Conservation (phyloP, 805 yeast genomes). For the Schizosaccharomyces osmophilus region DNA sequence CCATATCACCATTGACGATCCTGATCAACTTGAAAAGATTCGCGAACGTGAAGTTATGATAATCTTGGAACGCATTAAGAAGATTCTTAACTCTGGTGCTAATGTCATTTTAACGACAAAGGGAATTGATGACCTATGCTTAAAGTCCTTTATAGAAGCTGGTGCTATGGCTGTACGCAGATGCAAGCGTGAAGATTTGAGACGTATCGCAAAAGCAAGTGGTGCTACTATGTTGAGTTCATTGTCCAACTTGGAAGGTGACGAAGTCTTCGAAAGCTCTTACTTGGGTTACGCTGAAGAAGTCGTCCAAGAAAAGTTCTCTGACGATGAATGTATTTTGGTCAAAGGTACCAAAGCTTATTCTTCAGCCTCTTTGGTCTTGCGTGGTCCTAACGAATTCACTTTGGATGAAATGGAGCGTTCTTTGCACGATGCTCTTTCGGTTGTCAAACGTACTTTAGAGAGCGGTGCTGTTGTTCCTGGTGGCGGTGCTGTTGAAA, state of each 20-base stretch:
- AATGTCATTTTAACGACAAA: constrained; percentile 80
- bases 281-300: constrained; percentile 76
- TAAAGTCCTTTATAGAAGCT: constrained; percentile 74
- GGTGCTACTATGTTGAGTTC: constrained; percentile 79
- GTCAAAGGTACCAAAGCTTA: constrained; percentile 77
- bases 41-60: constrained; percentile 74
- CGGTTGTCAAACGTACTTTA: constrained; percentile 84
- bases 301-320: constrained; percentile 69
- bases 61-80: constrained; percentile 55
- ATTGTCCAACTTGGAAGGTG: constrained; percentile 87
- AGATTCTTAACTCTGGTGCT: constrained; percentile 70
- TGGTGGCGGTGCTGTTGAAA: constrained; percentile 98
- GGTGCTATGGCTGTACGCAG: constrained; percentile 91
- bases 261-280: constrained; percentile 66
- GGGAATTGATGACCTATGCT: constrained; percentile 80
- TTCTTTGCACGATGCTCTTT: constrained; percentile 77
- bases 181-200: constrained; percentile 84
- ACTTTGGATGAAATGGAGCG: constrained; percentile 96
- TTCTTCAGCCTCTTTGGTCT: constrained; percentile 69
- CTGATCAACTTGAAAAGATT: constrained; percentile 84
- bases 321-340: constrained; percentile 91
- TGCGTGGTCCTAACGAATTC: constrained; percentile 79
- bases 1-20: constrained; percentile 86
- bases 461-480: constrained; percentile 90
- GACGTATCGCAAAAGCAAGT: constrained; percentile 92